Percentiles rank a stretch among this genome's conserved stretches.
These are phyloP conservation scores for Aureobasidium musti DNA, from an alignment of 2,329 filamentous ascomycete genomes.

Conservation along the genomic window DNA sequence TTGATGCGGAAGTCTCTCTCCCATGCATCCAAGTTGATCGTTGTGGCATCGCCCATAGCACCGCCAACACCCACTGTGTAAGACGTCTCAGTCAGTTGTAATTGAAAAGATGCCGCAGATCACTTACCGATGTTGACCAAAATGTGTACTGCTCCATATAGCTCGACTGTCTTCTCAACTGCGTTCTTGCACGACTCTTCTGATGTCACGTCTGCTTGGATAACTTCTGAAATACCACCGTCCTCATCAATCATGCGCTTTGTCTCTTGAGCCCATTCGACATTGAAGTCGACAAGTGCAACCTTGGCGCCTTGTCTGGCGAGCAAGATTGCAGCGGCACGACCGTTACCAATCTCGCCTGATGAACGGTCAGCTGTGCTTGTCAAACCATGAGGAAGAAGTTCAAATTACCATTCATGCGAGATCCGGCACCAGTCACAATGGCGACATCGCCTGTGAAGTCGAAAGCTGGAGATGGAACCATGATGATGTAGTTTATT, in stretches of 20 bases:
- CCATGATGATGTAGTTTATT: not conserved
- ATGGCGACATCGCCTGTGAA: slow-evolving; percentile 49
- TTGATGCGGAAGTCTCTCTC: slow-evolving; percentile 61
- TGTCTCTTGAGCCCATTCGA: slow-evolving; percentile 55
- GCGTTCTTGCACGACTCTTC: slow-evolving; percentile 53
- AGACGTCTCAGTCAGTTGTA: not conserved
- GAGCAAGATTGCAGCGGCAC: slow-evolving; percentile 60
- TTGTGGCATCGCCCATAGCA: slow-evolving; percentile 59
- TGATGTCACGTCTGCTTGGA: slow-evolving; percentile 55
- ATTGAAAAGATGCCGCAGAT: not conserved
- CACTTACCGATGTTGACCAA: slow-evolving; percentile 50
- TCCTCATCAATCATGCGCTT: slow-evolving; percentile 53
- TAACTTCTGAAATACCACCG: not conserved
- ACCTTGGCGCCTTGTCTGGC: slow-evolving; percentile 61
- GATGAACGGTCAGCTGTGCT: slow-evolving; percentile 43
- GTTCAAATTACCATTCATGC: not conserved
- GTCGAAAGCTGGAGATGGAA: not conserved
- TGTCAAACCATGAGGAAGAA: too few relatives aligned
- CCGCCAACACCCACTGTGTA: slow-evolving; percentile 65
- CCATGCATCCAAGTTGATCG: slow-evolving; percentile 63
- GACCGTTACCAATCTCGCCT: slow-evolving; percentile 63
- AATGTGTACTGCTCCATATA: slow-evolving; percentile 62
- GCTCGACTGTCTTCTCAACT: slow-evolving; percentile 47
- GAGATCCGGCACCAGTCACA: slow-evolving; percentile 60
- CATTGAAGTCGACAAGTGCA: slow-evolving; percentile 59